Evolutionary conservation across 345 rosid genomes (phyloP), one percentile per base, ranked within the genome.

Genomic region (Geranium brycei): DNA sequence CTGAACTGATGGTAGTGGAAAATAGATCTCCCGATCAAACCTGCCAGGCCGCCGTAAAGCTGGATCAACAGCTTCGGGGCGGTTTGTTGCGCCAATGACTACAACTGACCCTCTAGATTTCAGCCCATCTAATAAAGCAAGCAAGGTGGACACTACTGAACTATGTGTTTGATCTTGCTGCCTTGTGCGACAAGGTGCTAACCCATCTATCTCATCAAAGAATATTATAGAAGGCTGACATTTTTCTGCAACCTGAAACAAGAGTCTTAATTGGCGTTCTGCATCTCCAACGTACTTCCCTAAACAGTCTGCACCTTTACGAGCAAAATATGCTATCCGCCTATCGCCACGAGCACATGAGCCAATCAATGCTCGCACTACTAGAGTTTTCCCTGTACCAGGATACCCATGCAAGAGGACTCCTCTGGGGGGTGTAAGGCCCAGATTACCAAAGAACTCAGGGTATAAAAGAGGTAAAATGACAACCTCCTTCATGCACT

Each of bases 231-330:
- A 93, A 66, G 97, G 97, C 74, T 90, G 99, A 70, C 99, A 87
- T 73, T 73, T 88, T 78, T 93, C 99, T 62, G 99, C 99, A 66
- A 93, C 97, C 85, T 93, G 99, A 78, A 93, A 93, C 83, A 93
- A 80, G 65, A 93, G 97, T 69, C 99, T 86, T 58, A 93, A 80
- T 83, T 93, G 99, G 32, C 99, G 95, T 78, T 90, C 99, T 53
- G 99, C 95, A 82, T 93, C 99, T 74, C 99, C 97, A 68, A 93
- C 99, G 70, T 93, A 93, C 81, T 93, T 93, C 67, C 99, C 99
- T 66, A 93, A 78, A 82, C 99, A 93, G 74, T 93, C 99, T 47
- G 99, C 96, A 77, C 99, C 99, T 75, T 93, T 93, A 62, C 99
- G 84, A 51, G 99, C 97, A 80, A 93, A 93, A 80, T 93, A 93